Base-by-base conservation (phyloP, 2,329 filamentous ascomycete genomes). In the Monilinia polystroma region DNA sequence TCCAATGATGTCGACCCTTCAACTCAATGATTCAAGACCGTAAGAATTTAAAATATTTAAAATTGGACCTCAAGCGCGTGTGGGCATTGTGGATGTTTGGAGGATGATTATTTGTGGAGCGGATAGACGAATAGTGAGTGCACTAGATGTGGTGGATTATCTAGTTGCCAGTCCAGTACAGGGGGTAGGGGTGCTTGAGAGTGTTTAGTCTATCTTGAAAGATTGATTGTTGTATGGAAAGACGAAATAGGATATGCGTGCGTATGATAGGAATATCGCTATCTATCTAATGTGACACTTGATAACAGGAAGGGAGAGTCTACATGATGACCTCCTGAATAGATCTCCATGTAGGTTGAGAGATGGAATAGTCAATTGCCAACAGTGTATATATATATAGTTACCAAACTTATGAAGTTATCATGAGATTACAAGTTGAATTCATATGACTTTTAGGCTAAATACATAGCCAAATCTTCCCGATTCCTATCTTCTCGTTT, bases 51-150 rank as follows among this genome's bases (percentile, higher is more conserved):
- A 59, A 65, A 59, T 49, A 29, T 26, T 59, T 38, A 59, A 65
- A 52, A 65, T 14, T 52, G 53, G 63, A 52, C 8, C 63, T 52
- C 63, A 65, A 65, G 63, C 63, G 63, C 63, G 54, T 57, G 52
- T 58, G 62, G 62, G 54, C 51, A 57, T 43, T 64, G 62, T 64
- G 62, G 62, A 64, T 38, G 62, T 26, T 29, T 29, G 41, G n/a
- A 41, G 58, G n/a, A 62, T 58, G 62, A 47, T 58, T 57, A 20
- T 43, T 57, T 18, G 38, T 55, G 32, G 43, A 29, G 41, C 35
- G 56, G 14, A 8, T 62, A 32, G 32, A 35, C 32, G 0, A 35
- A 35, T 35, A 7, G 32, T 32, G 32, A 32, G 58, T 51, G 62
- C 32, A 35, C 26, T 4, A 18, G 51, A 32, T 57, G 51, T 1